Evolutionary conservation across 805 yeast species (phyloP), one percentile per base, ranked within the genome.

Genomic region (Candida patagonica): DNA sequence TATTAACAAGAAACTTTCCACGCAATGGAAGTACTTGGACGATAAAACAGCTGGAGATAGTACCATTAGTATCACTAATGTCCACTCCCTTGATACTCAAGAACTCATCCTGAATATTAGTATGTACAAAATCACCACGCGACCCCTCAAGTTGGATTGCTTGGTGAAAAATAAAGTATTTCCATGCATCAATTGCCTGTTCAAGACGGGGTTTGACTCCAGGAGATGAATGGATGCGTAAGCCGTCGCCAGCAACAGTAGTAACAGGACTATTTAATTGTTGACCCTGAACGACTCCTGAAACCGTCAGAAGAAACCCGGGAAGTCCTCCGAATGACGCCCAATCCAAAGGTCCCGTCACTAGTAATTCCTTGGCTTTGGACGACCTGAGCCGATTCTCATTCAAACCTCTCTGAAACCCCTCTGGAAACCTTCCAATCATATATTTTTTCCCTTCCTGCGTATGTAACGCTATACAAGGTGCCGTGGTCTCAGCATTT

Each of bases 261-360:
- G 37, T 23, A 4, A n/a, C 12, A 23, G 23, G 10, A 23, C 21
- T 34, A 12, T 23, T 23, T 19, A 23, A 21, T 3, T 27, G 29
- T 7, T 34, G n/a, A 22, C 15, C 22, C 8, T 36, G 17, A 4
- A n/a, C 30, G 5, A 6, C 9, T 10, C 86, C 96, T 42, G 84
- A 77, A 10, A 82, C 67, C 0, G 96, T 85, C 37, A 89, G 62
- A 36, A 89, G 73, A 51, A 85, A 62, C 0, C 98, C 98, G 0
- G 97, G 96, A 5, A 89, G 59, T 0, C 98, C 98, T n/a, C 94
- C 85, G 2, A 86, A 62, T n/a, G 79, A 69, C 5, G 70, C 57
- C 96, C 96, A 89, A 40, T 71, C 60, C 8, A 83, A 45, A n/a
- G 64, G 65, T 2, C 98, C 98, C 0, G 95, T 78, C 4, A 92